Evolutionary conservation across 768 basidiomycete species (phyloP).

Genomic region (Suillus paluster): DNA sequence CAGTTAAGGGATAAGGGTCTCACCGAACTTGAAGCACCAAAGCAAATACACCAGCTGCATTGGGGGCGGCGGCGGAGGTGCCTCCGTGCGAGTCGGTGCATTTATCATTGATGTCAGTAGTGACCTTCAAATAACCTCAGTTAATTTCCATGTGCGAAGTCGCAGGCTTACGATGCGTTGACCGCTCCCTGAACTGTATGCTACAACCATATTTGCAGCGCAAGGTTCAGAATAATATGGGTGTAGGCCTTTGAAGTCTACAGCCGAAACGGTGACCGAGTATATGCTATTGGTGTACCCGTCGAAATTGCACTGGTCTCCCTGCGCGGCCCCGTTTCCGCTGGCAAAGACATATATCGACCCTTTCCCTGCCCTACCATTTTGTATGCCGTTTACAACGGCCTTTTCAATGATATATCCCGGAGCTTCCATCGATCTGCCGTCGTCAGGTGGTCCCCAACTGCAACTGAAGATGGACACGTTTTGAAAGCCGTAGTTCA

Average conservation of each 20-base stretch:
- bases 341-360: constrained; percentile 97
- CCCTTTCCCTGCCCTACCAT: constrained; percentile 88
- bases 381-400: constrained; percentile 90
- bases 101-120: constrained; percentile 84
- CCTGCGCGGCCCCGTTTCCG: constrained; percentile 89
- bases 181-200: constrained; percentile 94
- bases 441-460: constrained; percentile 98
- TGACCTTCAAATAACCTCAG: constrained; percentile 60
- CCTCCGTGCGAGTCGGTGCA: constrained; percentile 90
- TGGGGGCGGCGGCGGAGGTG: constrained; percentile 97
- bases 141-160: constrained; percentile 17
- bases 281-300: constrained; percentile 99
- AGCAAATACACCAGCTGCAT: constrained; percentile 93
- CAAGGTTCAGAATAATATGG: constrained; percentile 99
- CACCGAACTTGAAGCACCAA: constrained; percentile 88
- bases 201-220: constrained; percentile 95
- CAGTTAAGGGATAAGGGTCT: constrained; percentile 27
- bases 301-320: constrained; percentile 99
- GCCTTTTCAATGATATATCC: constrained; percentile 91
- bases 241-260: constrained; percentile 92
- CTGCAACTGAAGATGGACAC: constrained; percentile 95
- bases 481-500: constrained; percentile 93
- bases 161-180: constrained; percentile 78
- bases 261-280: constrained; percentile 93
- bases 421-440: constrained; percentile 92